Evolutionary conservation across 2,329 filamentous ascomycete genomes (phyloP).

Genomic region (Penicillium polonicum): DNA sequence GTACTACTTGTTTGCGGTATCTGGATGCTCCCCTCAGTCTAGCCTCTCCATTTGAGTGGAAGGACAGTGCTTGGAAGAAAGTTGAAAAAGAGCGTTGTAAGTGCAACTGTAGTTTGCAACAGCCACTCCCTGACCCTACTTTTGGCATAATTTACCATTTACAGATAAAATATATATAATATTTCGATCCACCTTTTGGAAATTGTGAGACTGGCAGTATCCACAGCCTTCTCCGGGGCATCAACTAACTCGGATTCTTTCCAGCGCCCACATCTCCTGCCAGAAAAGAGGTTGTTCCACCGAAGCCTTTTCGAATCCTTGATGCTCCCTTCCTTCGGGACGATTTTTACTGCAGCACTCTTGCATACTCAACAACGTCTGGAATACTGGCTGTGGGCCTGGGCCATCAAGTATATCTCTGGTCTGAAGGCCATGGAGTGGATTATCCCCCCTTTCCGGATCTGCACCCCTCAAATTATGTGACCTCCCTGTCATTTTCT

Average conservation of each 20-base stretch:
- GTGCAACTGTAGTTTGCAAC: slow-evolving; percentile 16
- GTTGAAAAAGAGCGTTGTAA: slow-evolving; percentile 35
- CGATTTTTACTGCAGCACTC: slow-evolving; percentile 90
- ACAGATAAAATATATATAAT: slow-evolving; percentile 6
- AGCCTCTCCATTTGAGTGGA: slow-evolving; percentile 39
- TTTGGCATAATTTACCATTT: slow-evolving; percentile 7
- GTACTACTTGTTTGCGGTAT: slow-evolving; percentile 50
- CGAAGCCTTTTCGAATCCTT: slow-evolving; percentile 78
- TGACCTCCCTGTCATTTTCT: slow-evolving; percentile 90
- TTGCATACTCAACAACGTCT: slow-evolving; percentile 76
- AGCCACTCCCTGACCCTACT: not conserved
- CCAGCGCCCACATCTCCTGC: slow-evolving; percentile 24
- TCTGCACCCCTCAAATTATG: slow-evolving; percentile 49
- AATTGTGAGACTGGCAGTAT: not conserved
- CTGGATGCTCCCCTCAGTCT: slow-evolving; percentile 25
- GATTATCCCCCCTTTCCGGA: slow-evolving; percentile 58
- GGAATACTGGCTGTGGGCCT: slow-evolving; percentile 82
- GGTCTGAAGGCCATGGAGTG: slow-evolving; percentile 75
- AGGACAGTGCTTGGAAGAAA: slow-evolving; percentile 40
- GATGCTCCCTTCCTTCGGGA: slow-evolving; percentile 87
- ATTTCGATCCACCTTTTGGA: not conserved
- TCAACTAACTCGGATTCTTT: slow-evolving; percentile 20
- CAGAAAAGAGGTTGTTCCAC: slow-evolving; percentile 56
- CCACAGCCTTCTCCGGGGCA: not conserved
- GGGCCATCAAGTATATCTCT: slow-evolving; percentile 76